Evolutionary conservation across 352 stramenopile genomes (phyloP).

Genomic region (Pythium myriotylum): DNA sequence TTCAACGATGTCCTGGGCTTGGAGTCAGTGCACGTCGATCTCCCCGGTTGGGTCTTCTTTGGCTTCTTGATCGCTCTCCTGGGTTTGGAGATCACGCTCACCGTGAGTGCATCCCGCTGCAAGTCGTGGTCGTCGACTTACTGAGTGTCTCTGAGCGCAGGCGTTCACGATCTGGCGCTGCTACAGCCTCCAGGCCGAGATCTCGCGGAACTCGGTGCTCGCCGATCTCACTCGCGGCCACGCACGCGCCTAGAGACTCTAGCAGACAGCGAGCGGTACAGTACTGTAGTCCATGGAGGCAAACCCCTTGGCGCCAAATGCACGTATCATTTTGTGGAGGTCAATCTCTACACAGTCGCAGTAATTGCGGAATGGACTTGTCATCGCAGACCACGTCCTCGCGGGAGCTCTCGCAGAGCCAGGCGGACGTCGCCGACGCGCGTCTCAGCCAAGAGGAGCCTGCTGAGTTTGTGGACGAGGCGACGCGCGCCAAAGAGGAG

Average conservation of each 20-base stretch:
- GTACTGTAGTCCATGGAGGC: slow-evolving; percentile 16
- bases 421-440: neutral
- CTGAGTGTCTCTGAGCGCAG: slow-evolving; percentile 28
- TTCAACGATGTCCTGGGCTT: slow-evolving; percentile 54
- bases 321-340: neutral
- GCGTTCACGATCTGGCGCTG: slow-evolving; percentile 53
- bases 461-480: slow-evolving; percentile 16
- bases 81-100: slow-evolving; percentile 54
- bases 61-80: slow-evolving; percentile 69
- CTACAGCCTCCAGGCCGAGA: slow-evolving; percentile 67
- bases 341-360: slow-evolving; percentile 8
- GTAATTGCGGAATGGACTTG: slow-evolving; percentile 13
- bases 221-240: slow-evolving; percentile 39
- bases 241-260: too few species aligned
- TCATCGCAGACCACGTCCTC: slow-evolving; percentile 18
- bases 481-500: slow-evolving; percentile 36
- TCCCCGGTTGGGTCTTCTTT: slow-evolving; percentile 51
- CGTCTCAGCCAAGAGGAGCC: slow-evolving; percentile 1
- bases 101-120: slow-evolving; percentile 36
- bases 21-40: slow-evolving; percentile 25
- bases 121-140: neutral
- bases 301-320: too few species aligned
- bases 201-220: slow-evolving; percentile 74
- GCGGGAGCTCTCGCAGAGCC: slow-evolving; percentile 6
- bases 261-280: too few species aligned